Conservation (phyloP, 768 basidiomycete species). For the Grammothele lineata region DNA sequence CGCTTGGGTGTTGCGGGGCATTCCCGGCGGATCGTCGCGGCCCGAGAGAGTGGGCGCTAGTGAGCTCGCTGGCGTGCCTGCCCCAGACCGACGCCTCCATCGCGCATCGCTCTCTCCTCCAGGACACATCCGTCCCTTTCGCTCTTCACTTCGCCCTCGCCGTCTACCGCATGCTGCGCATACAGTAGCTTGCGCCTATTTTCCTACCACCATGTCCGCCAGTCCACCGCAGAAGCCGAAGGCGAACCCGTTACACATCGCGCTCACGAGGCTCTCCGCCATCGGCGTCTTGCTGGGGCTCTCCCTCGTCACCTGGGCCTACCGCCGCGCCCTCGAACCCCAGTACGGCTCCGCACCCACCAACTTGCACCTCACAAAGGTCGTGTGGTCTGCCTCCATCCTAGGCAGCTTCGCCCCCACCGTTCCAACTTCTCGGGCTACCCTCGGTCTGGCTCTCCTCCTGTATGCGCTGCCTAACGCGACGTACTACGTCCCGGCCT, state of each 20-base stretch:
- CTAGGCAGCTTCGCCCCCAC: conserved; percentile 32
- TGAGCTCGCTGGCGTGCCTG: too few species aligned
- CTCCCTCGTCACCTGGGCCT: conserved; percentile 57
- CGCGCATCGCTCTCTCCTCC: neutral
- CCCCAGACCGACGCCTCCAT: too few species aligned
- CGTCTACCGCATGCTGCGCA: conserved; percentile 5
- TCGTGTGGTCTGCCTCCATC: conserved; percentile 31
- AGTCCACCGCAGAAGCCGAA: conserved; percentile 3
- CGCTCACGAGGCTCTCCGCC: conserved; percentile 14
- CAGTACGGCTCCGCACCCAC: conserved; percentile 64
- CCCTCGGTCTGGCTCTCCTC: conserved; percentile 36
- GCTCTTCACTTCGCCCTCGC: neutral
- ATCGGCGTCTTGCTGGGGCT: conserved; percentile 28
- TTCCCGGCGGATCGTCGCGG: conserved; percentile 6
- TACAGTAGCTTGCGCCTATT: neutral
- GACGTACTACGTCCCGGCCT: conserved; percentile 63
- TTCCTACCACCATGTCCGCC: conserved; percentile 1
- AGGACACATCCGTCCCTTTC: neutral
- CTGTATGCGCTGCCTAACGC: conserved; percentile 49
- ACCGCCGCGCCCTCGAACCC: conserved; percentile 62
- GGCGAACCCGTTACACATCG: conserved; percentile 10
- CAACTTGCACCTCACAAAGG: conserved; percentile 40
- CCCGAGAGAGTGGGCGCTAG: too few species aligned
- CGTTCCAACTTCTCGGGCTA: conserved; percentile 28
- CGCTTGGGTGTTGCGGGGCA: conserved; percentile 6